These are phyloP conservation scores for Sporothrix dimorphospora DNA, from an alignment of 2,329 filamentous ascomycete species.

Conservation along the genomic window DNA sequence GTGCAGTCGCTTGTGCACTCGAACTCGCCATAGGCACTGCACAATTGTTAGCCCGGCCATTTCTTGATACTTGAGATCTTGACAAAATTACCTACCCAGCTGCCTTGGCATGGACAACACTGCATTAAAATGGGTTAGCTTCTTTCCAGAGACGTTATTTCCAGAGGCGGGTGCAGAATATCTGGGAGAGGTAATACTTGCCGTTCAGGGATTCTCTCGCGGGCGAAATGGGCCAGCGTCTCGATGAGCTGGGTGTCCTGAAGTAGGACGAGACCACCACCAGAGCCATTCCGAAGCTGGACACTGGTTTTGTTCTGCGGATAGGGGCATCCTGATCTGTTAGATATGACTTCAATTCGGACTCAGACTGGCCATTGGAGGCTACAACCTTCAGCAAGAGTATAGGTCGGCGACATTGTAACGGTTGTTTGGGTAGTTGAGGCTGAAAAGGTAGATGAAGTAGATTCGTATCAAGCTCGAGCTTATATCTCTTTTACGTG, in stretches of 20 bases:
- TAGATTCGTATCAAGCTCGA: neutral
- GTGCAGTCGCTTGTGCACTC: slow-evolving; percentile 34
- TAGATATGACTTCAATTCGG: neutral
- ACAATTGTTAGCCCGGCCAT: neutral
- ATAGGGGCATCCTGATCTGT: slow-evolving; percentile 9
- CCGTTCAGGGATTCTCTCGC: slow-evolving; percentile 37
- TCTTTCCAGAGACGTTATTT: neutral
- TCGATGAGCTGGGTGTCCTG: slow-evolving; percentile 69
- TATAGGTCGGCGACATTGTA: slow-evolving; percentile 5
- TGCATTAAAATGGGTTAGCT: neutral
- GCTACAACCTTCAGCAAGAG: slow-evolving; percentile 5
- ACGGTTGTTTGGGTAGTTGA: slow-evolving; percentile 2
- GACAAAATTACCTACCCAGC: slow-evolving; percentile 29
- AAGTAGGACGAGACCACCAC: slow-evolving; percentile 60
- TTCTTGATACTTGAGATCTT: slow-evolving; percentile 1
- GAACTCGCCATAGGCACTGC: slow-evolving; percentile 36
- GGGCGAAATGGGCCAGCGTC: slow-evolving; percentile 58
- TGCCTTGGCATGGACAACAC: slow-evolving; percentile 37
- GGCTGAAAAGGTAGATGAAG: neutral
- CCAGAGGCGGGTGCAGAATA: neutral
- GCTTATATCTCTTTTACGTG: neutral
- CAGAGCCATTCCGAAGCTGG: slow-evolving; percentile 22
- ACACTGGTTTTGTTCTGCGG: slow-evolving; percentile 1
- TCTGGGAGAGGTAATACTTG: neutral
- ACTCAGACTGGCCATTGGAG: slow-evolving; percentile 6